These are phyloP conservation scores for Saccharomycopsis hybrid DNA, from an alignment of 1,139 yeast genomes.

Conservation along the genomic window DNA sequence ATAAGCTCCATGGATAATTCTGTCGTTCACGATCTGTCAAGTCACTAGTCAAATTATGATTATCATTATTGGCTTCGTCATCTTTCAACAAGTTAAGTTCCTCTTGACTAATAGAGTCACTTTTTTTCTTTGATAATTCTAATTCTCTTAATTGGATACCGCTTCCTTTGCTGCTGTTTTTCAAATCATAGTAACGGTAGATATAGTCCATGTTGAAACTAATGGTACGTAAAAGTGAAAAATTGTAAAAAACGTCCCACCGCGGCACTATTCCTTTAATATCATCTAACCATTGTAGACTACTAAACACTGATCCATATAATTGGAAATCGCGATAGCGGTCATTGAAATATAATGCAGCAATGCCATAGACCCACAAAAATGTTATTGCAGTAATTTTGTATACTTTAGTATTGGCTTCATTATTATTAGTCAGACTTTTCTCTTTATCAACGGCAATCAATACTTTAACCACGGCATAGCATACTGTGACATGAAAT, in stretches of 20 bases:
- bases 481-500: constrained; percentile 51
- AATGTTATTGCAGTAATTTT: constrained; percentile 30
- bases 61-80: not conserved
- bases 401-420: not conserved
- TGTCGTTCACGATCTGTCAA: constrained; percentile 63
- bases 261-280: constrained; percentile 72
- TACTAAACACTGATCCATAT: constrained; percentile 30
- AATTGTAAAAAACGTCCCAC: constrained; percentile 96
- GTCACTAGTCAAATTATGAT: not conserved
- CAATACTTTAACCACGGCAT: constrained; percentile 41
- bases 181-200: constrained; percentile 31
- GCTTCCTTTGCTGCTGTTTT: constrained; percentile 22
- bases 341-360: constrained; percentile 73
- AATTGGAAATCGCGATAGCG: constrained; percentile 48
- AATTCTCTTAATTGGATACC: constrained; percentile 4
- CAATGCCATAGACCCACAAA: constrained; percentile 77
- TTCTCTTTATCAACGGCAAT: constrained; percentile 17
- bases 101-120: constrained; percentile 1
- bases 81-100: constrained; percentile 3
- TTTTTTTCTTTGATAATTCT: constrained; percentile 1
- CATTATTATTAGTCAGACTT: not conserved
- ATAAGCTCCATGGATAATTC: constrained; percentile 51
- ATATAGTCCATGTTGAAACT: constrained; percentile 78
- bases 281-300: constrained; percentile 43
- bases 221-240: constrained; percentile 75